Evolutionary conservation across 2,329 filamentous ascomycete species (phyloP).

Genomic region (Stemphylium beticola): DNA sequence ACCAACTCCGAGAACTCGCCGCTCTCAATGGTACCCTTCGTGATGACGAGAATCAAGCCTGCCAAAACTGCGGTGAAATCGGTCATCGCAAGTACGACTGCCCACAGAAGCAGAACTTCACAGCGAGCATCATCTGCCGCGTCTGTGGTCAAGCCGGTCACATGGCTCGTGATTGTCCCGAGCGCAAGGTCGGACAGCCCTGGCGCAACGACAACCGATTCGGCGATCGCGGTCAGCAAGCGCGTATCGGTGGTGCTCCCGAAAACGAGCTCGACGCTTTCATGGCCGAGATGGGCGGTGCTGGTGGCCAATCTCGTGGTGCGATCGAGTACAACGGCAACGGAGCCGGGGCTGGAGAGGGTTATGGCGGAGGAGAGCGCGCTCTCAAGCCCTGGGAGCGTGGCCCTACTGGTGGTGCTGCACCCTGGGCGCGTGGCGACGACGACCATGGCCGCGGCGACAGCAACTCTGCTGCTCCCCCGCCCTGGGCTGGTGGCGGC

Average conservation of each 20-base stretch:
- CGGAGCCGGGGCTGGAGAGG: constrained; percentile 52
- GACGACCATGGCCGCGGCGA: constrained; percentile 52
- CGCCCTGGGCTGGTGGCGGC: constrained; percentile 49
- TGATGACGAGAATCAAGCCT: constrained; percentile 98
- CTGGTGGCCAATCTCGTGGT: constrained; percentile 66
- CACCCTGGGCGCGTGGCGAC: constrained; percentile 69
- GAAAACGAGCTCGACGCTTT: constrained; percentile 98
- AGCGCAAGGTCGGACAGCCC: constrained; percentile 85
- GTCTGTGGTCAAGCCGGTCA: constrained; percentile 98
- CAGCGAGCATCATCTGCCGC: constrained; percentile 98
- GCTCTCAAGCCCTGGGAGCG: constrained; percentile 87
- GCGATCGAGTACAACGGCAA: constrained; percentile 67
- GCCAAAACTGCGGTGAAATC: constrained; percentile 98
- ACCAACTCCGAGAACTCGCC: constrained; percentile 96
- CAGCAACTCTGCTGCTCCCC: constrained; percentile 47
- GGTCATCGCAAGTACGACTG: constrained; percentile 99
- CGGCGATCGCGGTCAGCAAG: constrained; percentile 61
- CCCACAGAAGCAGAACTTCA: constrained; percentile 96
- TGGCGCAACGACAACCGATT: constrained; percentile 80
- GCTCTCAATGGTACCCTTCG: constrained; percentile 98
- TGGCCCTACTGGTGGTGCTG: constrained; percentile 80
- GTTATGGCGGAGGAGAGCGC: constrained; percentile 54
- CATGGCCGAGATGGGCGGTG: constrained; percentile 94
- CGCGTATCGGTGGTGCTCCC: constrained; percentile 72
- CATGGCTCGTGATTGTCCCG: constrained; percentile 97